Percentiles rank a stretch among this genome's conserved stretches.
Conservation (phyloP, 257 asterid genomes). For the Rehmannia glutinosa region DNA sequence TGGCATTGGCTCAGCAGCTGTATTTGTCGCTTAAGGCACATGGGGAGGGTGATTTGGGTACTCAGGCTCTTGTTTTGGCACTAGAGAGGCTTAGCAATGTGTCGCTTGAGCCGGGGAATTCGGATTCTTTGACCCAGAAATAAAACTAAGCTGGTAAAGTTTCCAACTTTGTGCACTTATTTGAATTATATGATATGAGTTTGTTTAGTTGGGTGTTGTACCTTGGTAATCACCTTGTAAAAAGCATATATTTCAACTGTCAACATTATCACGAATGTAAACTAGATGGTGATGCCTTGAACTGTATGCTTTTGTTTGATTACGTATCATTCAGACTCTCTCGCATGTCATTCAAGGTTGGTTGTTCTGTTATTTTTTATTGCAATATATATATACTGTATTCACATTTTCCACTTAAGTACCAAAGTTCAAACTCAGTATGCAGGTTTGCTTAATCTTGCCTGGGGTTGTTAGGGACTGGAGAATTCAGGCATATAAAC, state of each 20-base stretch:
- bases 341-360: background rate
- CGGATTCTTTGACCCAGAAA: slow-evolving; percentile 7
- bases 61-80: slow-evolving; percentile 82
- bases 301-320: background rate
- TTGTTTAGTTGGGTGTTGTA: too few species aligned
- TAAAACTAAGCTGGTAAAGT: slow-evolving; percentile 25
- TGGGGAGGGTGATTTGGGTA: slow-evolving; percentile 84
- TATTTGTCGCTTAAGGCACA: slow-evolving; percentile 82
- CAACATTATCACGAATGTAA: background rate
- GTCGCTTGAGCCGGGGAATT: slow-evolving; percentile 25
- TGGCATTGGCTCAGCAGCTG: slow-evolving; percentile 90
- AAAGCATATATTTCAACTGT: background rate
- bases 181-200: background rate
- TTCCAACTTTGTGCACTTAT: background rate
- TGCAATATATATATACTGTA: background rate
- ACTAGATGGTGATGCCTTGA: background rate
- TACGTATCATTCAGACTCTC: background rate
- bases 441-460: too few species aligned
- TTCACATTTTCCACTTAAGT: background rate
- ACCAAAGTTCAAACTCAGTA: background rate
- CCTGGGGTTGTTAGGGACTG: too few species aligned
- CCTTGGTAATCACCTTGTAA: background rate
- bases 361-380: background rate
- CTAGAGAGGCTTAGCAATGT: slow-evolving; percentile 82
- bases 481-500: too few species aligned